phyloP scores from a whole-genome alignment of 306 rosid genomes.

The Glycyrrhiza uralensis region DNA sequence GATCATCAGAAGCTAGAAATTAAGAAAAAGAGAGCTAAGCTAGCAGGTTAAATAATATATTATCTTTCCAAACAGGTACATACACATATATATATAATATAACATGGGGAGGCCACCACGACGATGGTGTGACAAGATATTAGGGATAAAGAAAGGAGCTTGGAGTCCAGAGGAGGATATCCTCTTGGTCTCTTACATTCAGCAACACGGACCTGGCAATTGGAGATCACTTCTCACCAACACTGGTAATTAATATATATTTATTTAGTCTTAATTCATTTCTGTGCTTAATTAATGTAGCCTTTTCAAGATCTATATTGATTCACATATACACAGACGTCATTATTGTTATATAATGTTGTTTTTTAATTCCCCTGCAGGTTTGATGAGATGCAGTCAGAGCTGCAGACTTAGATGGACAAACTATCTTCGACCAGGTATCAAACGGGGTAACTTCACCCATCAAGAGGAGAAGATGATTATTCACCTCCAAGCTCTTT shows the following conservation, averaged over 20 bases:
- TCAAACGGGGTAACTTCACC: conserved; percentile 76
- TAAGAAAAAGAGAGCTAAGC: no score
- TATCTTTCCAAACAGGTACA: no score
- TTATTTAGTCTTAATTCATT: no score
- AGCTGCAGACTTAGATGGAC: conserved; percentile 98
- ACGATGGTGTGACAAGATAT: conserved; percentile 80
- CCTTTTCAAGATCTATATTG: neutral
- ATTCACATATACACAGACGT: neutral
- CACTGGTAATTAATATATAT: conserved; percentile 71
- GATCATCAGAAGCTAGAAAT: no score
- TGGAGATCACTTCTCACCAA: conserved; percentile 92
- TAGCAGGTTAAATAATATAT: no score
- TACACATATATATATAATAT: no score
- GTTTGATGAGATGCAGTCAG: conserved; percentile 88
- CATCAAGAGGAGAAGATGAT: conserved; percentile 90
- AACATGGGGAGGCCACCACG: conserved; percentile 98
- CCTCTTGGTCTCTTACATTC: conserved; percentile 87
- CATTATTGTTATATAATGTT: neutral
- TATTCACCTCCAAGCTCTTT: conserved; percentile 86
- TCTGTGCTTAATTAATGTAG: neutral
- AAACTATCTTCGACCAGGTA: conserved; percentile 88
- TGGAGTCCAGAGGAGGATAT: conserved; percentile 99
- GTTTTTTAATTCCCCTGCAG: conserved; percentile 6
- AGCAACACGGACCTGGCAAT: conserved; percentile 86
- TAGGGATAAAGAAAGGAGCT: conserved; percentile 92